A percentile compares a stretch with the other conserved stretches of the same genome.
Evolutionary conservation across 306 rosid genomes (phyloP).

Genomic region (Calophaca sinica): DNA sequence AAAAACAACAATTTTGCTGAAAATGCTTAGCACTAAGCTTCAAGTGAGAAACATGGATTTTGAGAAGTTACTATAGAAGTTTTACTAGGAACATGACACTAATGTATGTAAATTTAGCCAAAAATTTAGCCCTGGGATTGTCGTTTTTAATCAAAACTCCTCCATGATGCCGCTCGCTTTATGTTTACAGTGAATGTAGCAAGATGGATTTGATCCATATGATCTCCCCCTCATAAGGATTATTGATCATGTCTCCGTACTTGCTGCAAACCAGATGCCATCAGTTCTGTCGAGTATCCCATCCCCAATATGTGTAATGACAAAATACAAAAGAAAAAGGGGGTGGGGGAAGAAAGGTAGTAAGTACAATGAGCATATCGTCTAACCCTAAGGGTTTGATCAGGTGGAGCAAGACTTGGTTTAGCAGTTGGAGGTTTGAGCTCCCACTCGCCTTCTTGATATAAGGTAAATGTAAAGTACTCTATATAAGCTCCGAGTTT

Average conservation of each 20-base stretch:
- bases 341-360: not conserved
- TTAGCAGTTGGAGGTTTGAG: not conserved
- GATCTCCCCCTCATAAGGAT: no score
- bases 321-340: not conserved
- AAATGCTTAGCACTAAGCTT: constrained; percentile 3
- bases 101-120: not conserved
- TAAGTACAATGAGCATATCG: no score
- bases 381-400: not conserved
- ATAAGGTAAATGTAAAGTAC: not conserved
- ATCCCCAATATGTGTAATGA: not conserved
- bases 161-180: no score
- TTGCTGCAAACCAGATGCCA: not conserved
- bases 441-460: not conserved
- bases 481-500: not conserved
- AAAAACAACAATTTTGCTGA: constrained; percentile 15
- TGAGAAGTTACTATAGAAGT: constrained; percentile 4
- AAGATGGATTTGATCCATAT: no score
- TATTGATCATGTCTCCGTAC: no score
- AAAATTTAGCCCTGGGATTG: no score
- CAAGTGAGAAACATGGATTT: constrained; percentile 1
- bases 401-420: not conserved
- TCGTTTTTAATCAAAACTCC: no score
- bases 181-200: no score
- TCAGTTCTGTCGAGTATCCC: not conserved
- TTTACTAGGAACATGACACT: not conserved